Evolutionary conservation across 176 grass and related monocot species (phyloP), one percentile per base, ranked within the genome.

Genomic region (Alopecurus myosuroides): DNA sequence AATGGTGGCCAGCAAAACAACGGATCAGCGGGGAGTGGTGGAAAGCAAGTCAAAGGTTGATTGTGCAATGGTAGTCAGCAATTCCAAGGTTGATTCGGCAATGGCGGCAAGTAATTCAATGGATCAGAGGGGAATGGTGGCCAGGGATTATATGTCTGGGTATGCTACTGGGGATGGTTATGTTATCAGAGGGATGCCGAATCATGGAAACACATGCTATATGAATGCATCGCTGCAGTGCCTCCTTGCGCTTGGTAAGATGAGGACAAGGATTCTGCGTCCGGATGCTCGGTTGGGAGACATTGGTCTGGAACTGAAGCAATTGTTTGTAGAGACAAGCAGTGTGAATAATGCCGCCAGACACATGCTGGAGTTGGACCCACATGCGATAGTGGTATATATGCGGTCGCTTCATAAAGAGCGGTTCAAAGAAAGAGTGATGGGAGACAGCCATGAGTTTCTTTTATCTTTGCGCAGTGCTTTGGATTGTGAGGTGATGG

Each of bases 181-280:
- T 79, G 33, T 64, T 76, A 85, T 95, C 39, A 89, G 78, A 86
- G 89, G 93, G 80, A 88, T 98, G 15, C 83, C 89, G 4, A 98
- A 98, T 70, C 41, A 74, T 18, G 87, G 89, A 11, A 85, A 81
- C 68, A 98, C 91, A n/a, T 98, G 96, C 74, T 98, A 92, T 81
- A 49, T 95, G 66, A 98, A 94, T 80, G 89, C 91, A 11, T 39
- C 90, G 31, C 56, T 98, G 80, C 96, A 98, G 88, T 95, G 94
- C 85, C 87, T 98, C 71, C 88, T 98, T 60, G 82, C 75, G 22
- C 88, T 98, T 68, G 73, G 90, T 65, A 88, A 70, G 31, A 62
- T 95, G 74, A 81, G 88, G 36, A 46, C 65, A 41, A 76, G 48
- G 44, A 88, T 98, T 80, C 17, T 92, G 14, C 74, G 23, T 9